phyloP scores from a whole-genome alignment of 495 filamentous ascomycete genomes.

The Hyaloscypha hepaticicola region DNA sequence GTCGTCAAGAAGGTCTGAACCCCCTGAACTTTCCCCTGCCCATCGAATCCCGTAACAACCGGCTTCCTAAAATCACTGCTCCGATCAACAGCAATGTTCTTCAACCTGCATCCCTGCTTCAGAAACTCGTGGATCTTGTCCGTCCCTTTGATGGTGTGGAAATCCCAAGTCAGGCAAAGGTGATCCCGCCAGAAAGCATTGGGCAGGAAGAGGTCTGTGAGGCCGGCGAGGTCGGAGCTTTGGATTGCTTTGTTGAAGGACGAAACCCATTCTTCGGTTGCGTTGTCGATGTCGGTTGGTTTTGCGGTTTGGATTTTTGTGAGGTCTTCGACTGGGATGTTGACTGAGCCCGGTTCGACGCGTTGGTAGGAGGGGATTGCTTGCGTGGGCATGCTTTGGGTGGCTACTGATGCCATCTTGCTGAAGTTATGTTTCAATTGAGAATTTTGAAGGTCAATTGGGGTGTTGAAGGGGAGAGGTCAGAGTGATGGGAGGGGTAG shows the following conservation, averaged over 20 bases:
- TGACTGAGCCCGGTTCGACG: slow-evolving; percentile 23
- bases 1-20: slow-evolving; percentile 20
- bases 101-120: slow-evolving; percentile 15
- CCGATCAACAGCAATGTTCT: slow-evolving; percentile 12
- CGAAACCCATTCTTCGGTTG: slow-evolving; percentile 20
- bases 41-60: slow-evolving; percentile 9
- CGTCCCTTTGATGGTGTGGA: slow-evolving; percentile 17
- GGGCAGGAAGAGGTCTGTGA: slow-evolving; percentile 15
- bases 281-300: slow-evolving; percentile 8
- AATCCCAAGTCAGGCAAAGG: slow-evolving; percentile 22
- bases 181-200: slow-evolving; percentile 25
- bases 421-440: neutral
- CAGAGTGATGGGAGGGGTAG: neutral
- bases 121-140: slow-evolving; percentile 17
- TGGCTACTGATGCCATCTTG: slow-evolving; percentile 15
- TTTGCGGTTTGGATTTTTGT: slow-evolving; percentile 11
- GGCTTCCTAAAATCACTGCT: slow-evolving; percentile 17
- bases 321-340: slow-evolving; percentile 20
- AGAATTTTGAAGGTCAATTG: neutral
- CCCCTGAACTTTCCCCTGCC: slow-evolving; percentile 17
- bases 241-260: slow-evolving; percentile 21
- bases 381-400: slow-evolving; percentile 6
- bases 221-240: neutral
- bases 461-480: neutral
- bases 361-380: slow-evolving; percentile 16